Conservation (phyloP, 2,329 filamentous ascomycete genomes). For the Trichoderma koningiopsis region DNA sequence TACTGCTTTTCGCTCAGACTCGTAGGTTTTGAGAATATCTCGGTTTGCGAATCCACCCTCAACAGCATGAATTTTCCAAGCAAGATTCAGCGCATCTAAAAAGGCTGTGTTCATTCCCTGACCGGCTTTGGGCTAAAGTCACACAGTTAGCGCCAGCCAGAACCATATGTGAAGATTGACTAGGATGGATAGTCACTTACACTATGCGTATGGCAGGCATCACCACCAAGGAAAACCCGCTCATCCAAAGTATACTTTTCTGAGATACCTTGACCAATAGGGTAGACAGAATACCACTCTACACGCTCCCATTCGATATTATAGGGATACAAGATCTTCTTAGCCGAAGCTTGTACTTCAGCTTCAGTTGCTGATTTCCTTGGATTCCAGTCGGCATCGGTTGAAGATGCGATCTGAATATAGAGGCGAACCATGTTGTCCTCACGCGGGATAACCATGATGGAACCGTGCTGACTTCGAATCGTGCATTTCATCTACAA, state of each 20-base stretch:
- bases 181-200: constrained; percentile 45
- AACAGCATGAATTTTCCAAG: constrained; percentile 94
- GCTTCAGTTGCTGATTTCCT: constrained; percentile 64
- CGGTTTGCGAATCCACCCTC: constrained; percentile 79
- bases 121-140: constrained; percentile 70
- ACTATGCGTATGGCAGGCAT: constrained; percentile 79
- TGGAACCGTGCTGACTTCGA: constrained; percentile 27
- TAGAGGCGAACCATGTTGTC: constrained; percentile 15
- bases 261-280: constrained; percentile 73
- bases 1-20: constrained; percentile 80
- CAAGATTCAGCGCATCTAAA: constrained; percentile 81
- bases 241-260: constrained; percentile 68
- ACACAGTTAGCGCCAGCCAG: constrained; percentile 21
- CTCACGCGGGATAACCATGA: constrained; percentile 16
- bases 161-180: constrained; percentile 38
- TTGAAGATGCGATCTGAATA: constrained; percentile 55
- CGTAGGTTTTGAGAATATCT: constrained; percentile 78
- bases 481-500: constrained; percentile 42
- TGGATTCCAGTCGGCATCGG: constrained; percentile 62
- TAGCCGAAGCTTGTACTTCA: constrained; percentile 66
- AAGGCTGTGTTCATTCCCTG: constrained; percentile 83
- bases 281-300: constrained; percentile 77
- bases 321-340: constrained; percentile 67
- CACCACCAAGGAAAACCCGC: constrained; percentile 73
- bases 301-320: constrained; percentile 67